phyloP scores from a whole-genome alignment of 2,329 filamentous ascomycete genomes.

The Blumeriella jaapii region DNA sequence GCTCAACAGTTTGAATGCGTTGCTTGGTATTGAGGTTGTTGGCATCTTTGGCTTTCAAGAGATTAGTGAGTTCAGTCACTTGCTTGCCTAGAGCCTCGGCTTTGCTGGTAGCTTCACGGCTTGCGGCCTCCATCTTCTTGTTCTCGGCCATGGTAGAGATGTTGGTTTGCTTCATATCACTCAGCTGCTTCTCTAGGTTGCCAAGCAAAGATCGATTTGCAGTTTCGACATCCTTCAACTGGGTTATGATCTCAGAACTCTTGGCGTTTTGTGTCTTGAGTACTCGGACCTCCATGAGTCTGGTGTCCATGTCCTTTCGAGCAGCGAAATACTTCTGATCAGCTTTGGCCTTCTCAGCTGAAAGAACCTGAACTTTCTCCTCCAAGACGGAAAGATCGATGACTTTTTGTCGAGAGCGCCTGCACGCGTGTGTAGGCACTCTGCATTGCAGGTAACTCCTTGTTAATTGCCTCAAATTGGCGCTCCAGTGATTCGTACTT shows the following conservation, averaged over 20 bases:
- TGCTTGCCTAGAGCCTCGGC: conserved; percentile 66
- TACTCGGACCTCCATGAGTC: conserved; percentile 67
- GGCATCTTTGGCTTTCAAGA: conserved; percentile 67
- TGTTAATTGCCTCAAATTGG: conserved; percentile 74
- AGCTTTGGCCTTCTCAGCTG: conserved; percentile 86
- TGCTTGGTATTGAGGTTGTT: conserved; percentile 40
- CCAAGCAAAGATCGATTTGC: conserved; percentile 63
- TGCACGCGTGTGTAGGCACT: conserved; percentile 85
- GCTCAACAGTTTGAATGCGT: conserved; percentile 50
- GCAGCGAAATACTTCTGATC: conserved; percentile 97
- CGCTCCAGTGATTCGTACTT: conserved; percentile 66
- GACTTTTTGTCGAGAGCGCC: conserved; percentile 74
- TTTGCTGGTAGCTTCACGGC: conserved; percentile 56
- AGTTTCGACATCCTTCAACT: conserved; percentile 82
- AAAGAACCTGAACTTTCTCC: conserved; percentile 62
- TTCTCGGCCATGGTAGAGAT: conserved; percentile 59
- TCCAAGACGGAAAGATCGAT: conserved; percentile 65
- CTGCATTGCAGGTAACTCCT: conserved; percentile 81
- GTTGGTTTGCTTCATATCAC: conserved; percentile 71
- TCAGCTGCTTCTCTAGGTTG: conserved; percentile 84
- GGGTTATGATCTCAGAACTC: conserved; percentile 84
- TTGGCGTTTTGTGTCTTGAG: conserved; percentile 76
- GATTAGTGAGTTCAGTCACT: conserved; percentile 60
- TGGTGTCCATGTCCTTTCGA: conserved; percentile 83
- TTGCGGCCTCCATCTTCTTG: conserved; percentile 61